Percentiles rank a stretch among this genome's conserved stretches.
Conservation (phyloP, 2,329 filamentous ascomycete species). For the Aspergillus sp. region DNA sequence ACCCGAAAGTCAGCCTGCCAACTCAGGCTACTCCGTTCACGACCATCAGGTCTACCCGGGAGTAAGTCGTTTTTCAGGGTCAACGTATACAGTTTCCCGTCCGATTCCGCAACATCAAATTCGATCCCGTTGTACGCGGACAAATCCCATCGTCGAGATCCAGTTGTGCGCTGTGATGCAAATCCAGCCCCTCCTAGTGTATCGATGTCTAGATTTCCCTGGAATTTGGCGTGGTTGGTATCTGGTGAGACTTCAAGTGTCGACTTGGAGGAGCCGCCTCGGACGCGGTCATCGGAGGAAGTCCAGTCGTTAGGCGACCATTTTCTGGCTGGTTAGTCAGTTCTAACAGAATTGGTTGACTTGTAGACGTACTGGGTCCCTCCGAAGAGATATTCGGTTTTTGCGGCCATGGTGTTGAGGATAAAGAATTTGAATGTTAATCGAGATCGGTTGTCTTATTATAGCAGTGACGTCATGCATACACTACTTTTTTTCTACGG, state of each 20-base stretch:
- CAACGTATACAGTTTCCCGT: constrained; percentile 70
- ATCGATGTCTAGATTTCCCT: constrained; percentile 69
- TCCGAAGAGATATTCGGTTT: constrained; percentile 14
- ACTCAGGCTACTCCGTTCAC: constrained; percentile 69
- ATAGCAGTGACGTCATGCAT: too few relatives aligned
- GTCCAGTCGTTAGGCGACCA: constrained; percentile 56
- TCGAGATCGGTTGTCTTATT: too few relatives aligned
- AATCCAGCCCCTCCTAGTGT: constrained; percentile 80
- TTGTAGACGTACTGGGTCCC: constrained; percentile 9
- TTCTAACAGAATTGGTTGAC: background rate
- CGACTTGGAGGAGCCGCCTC: constrained; percentile 67
- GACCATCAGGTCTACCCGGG: constrained; percentile 55
- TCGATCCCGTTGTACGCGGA: constrained; percentile 61
- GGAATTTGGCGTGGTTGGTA: constrained; percentile 53
- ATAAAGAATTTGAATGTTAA: too few relatives aligned
- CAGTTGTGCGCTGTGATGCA: constrained; percentile 70
- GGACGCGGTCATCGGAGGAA: constrained; percentile 72
- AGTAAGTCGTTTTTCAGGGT: constrained; percentile 70
- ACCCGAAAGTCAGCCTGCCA: constrained; percentile 70
- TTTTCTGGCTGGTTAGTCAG: constrained; percentile 1
- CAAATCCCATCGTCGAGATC: constrained; percentile 63
- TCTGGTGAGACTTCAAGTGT: constrained; percentile 42
- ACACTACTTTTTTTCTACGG: too few relatives aligned
- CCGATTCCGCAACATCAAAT: constrained; percentile 51
- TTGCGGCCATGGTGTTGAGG: background rate